Evolutionary conservation across 371 early-diverging fungal species (phyloP).

Genomic region (Gilbertella persicaria): DNA sequence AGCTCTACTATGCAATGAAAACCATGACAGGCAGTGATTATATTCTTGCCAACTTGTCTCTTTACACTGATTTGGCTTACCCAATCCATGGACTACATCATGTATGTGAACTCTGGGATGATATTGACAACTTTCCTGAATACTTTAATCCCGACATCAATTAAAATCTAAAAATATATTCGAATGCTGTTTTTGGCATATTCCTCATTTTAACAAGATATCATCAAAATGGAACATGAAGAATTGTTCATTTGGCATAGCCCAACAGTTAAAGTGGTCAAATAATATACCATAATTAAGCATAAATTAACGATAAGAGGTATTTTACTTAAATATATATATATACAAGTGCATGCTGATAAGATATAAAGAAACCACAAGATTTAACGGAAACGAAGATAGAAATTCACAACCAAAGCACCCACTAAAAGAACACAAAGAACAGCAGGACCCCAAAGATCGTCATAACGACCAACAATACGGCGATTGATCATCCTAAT

Average conservation of each 20-base stretch:
- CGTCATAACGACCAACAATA: constrained; percentile 59
- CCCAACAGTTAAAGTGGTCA: too few species aligned
- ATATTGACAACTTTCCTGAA: constrained; percentile 28
- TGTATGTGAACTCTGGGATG: constrained; percentile 44
- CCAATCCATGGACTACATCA: constrained; percentile 49
- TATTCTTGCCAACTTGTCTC: constrained; percentile 40
- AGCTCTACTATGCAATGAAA: constrained; percentile 45
- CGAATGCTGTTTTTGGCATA: too few species aligned
- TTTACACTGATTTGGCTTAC: constrained; percentile 43
- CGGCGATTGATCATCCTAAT: constrained; percentile 58
- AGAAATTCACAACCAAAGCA: constrained; percentile 34
- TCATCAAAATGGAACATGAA: too few species aligned
- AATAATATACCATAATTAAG: too few species aligned
- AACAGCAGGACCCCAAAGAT: constrained; percentile 71
- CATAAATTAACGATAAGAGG: too few species aligned
- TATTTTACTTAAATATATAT: too few species aligned
- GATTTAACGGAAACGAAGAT: constrained; percentile 31
- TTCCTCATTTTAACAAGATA: too few species aligned
- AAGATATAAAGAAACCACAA: too few species aligned
- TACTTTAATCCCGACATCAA: constrained; percentile 21
- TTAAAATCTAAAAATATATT: too few species aligned
- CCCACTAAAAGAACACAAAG: constrained; percentile 79
- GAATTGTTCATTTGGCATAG: too few species aligned
- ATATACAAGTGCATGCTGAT: too few species aligned
- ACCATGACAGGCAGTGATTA: constrained; percentile 37